Conservation (phyloP, 371 early-diverging fungal species). For the Coemansia sp. region DNA sequence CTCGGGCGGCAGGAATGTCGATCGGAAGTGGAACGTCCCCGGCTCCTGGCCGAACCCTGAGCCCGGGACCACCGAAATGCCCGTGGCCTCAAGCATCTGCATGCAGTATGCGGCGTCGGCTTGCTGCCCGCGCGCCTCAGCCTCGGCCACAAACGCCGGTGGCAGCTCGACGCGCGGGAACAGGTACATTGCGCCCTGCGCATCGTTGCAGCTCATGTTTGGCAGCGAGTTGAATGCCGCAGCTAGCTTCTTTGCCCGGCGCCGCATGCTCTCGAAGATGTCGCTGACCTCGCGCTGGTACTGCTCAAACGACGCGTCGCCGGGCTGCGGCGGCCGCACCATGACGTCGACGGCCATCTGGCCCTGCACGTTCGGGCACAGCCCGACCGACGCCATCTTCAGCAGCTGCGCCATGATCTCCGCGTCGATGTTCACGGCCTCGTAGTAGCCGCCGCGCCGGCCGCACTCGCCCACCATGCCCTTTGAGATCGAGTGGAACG, state of each 20-base stretch:
- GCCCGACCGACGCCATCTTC: conserved; percentile 87
- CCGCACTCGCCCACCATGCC: conserved; percentile 99
- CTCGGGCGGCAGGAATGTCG: conserved; percentile 94
- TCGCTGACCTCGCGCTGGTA: conserved; percentile 72
- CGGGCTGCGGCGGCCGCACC: conserved; percentile 88
- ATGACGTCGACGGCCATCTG: conserved; percentile 89
- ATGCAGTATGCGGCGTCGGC: conserved; percentile 89
- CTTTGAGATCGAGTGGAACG: conserved; percentile 95
- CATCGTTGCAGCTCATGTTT: conserved; percentile 83
- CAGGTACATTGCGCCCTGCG: conserved; percentile 95
- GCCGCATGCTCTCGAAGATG: conserved; percentile 80
- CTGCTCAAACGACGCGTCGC: conserved; percentile 71
- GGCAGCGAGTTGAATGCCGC: conserved; percentile 79
- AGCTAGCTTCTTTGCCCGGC: conserved; percentile 75
- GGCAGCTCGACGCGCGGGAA: conserved; percentile 85
- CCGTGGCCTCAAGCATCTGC: conserved; percentile 89
- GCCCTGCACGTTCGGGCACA: conserved; percentile 89
- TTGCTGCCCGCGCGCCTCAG: conserved; percentile 60
- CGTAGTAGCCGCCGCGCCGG: conserved; percentile 96
- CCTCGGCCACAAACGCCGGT: conserved; percentile 72
- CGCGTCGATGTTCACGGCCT: conserved; percentile 79
- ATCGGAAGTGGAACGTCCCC: conserved; percentile 93
- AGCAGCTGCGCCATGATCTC: conserved; percentile 79
- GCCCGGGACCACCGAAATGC: conserved; percentile 88
- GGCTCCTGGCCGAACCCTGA: conserved; percentile 90